These are phyloP conservation scores for Ogataea paradorogensis DNA, from an alignment of 805 yeast species.

Conservation along the genomic window DNA sequence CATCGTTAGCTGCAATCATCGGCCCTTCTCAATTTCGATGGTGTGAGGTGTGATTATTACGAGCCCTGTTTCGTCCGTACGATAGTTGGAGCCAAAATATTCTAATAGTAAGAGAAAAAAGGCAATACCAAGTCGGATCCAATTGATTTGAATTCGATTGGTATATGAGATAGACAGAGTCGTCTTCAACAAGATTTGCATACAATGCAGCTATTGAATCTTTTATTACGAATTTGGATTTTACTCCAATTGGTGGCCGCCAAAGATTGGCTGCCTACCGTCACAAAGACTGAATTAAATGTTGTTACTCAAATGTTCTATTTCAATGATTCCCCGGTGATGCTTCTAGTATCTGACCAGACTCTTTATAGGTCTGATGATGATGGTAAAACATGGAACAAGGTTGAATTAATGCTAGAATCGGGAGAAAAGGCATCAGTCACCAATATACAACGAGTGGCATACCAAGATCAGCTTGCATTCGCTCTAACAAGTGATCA, in stretches of 20 bases:
- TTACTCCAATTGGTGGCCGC: conserved; percentile 5
- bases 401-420: conserved; percentile 23
- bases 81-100: too few relatives aligned
- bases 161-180: neutral
- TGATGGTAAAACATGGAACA: conserved; percentile 46
- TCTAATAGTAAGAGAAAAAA: neutral
- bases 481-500: conserved; percentile 36
- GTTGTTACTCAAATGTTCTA: conserved; percentile 28
- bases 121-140: neutral
- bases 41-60: conserved; percentile 9
- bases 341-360: conserved; percentile 34
- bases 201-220: neutral
- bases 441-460: conserved; percentile 29
- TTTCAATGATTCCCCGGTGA: conserved; percentile 55
- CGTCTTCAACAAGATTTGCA: too few relatives aligned
- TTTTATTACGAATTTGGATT: neutral
- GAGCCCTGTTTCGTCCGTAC: too few relatives aligned
- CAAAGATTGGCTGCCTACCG: conserved; percentile 20
- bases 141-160: neutral
- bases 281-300: conserved; percentile 19
- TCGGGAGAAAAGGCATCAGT: conserved; percentile 13
- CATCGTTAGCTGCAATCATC: conserved; percentile 24
- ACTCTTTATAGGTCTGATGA: conserved; percentile 40
- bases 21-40: conserved; percentile 26
- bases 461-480: conserved; percentile 39